Percentiles rank a stretch among this genome's conserved stretches.
Evolutionary conservation across 2,329 filamentous ascomycete species (phyloP).

Genomic region (Arthrocladium fulminans): DNA sequence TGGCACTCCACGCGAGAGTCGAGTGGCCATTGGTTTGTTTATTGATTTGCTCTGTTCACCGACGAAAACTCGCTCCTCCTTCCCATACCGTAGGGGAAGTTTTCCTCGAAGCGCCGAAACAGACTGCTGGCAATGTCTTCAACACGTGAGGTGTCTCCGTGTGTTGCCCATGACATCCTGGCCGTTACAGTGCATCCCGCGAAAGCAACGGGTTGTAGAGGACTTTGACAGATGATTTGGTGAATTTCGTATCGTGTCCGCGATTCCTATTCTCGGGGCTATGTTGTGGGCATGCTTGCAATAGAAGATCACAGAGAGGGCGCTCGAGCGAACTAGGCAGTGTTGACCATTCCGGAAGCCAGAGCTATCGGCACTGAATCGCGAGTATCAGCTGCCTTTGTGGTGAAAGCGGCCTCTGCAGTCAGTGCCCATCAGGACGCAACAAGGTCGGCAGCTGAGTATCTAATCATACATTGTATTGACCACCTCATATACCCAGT

Average conservation of each 20-base stretch:
- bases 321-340: too few relatives aligned
- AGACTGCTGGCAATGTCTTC: background rate
- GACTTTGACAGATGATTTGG: background rate
- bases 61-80: background rate
- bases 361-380: too few relatives aligned
- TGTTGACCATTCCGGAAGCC: too few relatives aligned
- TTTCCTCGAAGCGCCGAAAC: background rate
- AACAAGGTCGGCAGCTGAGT: too few relatives aligned
- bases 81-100: background rate
- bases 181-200: background rate
- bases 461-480: too few relatives aligned
- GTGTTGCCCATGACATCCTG: background rate
- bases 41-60: background rate
- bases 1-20: background rate
- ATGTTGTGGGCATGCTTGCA: too few relatives aligned
- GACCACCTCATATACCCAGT: too few relatives aligned
- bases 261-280: too few relatives aligned
- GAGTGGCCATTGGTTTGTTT: background rate
- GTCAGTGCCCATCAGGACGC: too few relatives aligned
- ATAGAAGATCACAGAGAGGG: too few relatives aligned
- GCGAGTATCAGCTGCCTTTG: too few relatives aligned
- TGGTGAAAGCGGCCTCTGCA: too few relatives aligned
- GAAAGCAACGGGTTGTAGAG: background rate
- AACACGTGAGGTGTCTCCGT: background rate
- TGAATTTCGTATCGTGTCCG: background rate